Evolutionary conservation across 31 red algal genomes (phyloP).

Genomic region (Asparagopsis taxiformis): DNA sequence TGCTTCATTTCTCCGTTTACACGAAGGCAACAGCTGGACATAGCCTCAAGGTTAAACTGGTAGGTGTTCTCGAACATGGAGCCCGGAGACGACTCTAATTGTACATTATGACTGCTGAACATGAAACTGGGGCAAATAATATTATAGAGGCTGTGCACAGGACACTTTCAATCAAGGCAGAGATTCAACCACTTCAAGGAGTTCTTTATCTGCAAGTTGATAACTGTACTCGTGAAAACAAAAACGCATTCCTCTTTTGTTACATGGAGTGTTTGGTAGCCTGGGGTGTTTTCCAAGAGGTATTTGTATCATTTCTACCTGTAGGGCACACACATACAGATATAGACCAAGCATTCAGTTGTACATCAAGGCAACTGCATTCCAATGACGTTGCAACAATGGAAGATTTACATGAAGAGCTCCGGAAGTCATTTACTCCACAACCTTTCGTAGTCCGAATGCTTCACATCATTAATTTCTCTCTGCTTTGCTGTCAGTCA

Average conservation of each 20-base stretch:
- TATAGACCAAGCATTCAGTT: slow-evolving; percentile 21
- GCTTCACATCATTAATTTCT: background rate
- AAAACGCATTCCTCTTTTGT: slow-evolving; percentile 3
- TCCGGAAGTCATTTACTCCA: background rate
- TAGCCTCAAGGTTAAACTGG: background rate
- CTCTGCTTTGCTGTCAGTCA: background rate
- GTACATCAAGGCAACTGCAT: background rate
- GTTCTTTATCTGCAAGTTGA: slow-evolving; percentile 12
- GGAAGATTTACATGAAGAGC: background rate
- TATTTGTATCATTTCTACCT: slow-evolving; percentile 22
- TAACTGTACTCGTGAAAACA: slow-evolving; percentile 29
- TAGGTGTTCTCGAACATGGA: background rate
- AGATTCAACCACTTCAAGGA: background rate
- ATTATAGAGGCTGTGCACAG: background rate
- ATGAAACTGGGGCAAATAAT: background rate
- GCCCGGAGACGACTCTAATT: background rate
- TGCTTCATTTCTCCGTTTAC: background rate
- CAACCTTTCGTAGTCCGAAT: background rate
- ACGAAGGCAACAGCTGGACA: background rate
- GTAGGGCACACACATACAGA: slow-evolving; percentile 28
- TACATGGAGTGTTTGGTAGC: slow-evolving; percentile 26
- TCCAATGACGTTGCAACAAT: slow-evolving; percentile 2
- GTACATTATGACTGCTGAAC: background rate
- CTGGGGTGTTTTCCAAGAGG: slow-evolving; percentile 16
- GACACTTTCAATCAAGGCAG: background rate